Evolutionary conservation across 805 yeast species (phyloP), one percentile per base, ranked within the genome.

Genomic region (Limtongozyma cylindracea): DNA sequence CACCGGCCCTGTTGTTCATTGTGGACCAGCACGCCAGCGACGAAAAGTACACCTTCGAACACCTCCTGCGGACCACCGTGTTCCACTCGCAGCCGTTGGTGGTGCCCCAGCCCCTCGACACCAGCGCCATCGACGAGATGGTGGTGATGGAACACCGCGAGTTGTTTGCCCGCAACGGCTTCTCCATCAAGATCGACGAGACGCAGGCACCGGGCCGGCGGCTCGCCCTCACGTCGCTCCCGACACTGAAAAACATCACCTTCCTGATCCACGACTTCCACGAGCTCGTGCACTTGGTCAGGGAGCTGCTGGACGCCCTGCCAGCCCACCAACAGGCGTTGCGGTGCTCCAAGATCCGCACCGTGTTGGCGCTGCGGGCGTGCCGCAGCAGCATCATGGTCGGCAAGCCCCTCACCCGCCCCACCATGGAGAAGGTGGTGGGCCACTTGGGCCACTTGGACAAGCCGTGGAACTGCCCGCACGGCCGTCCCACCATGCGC

Each of bases 11-110:
- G 35, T 33, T 84, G 16, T 82, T 88, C 34, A 82, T 88, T 16
- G 57, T 88, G 21, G 99, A 88, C 40, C 99, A 88, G 42, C 99
- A 88, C 47, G 98, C 98, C 1, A 74, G 92, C 31, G 98, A 88
- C 46, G 99, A 88, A 36, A 88, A 82, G 32, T 78, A 36, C 48
- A 88, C 88, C 41, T 88, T 77, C 47, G 98, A 88, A 40, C 51
- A 49, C 21, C 43, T 73, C 10, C 67, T 62, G 31, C 41, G 47
- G 10, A 53, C 51, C 3, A 61, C 73, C 0, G 45, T 49, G 0
- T 64, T 82, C 29, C 57, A 62, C 20, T 35, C 47, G 7, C 95
- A 88, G 42, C 65, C 67, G 2, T 47, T 88, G 21, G 76, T 84
- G 5, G 31, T 28, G 2, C 53, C 54, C 1, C 37, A 50, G 0